Percentiles rank a stretch among this genome's conserved stretches.
phyloP scores from a whole-genome alignment of 495 filamentous ascomycete genomes.

The Aspergillus egyptiacus region DNA sequence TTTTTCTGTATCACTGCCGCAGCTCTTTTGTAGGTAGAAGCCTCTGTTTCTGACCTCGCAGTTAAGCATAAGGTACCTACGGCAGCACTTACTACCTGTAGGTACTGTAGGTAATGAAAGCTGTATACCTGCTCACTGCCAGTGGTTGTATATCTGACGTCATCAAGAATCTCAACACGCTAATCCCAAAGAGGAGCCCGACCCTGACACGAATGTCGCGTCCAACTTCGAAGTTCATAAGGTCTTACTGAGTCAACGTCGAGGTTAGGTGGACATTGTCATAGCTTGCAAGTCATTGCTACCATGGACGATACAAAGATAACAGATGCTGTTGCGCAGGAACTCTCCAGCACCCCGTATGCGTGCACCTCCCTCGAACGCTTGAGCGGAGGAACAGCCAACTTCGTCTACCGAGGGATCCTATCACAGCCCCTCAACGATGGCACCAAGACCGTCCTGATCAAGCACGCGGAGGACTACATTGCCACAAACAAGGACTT shows the following conservation, averaged over 20 bases:
- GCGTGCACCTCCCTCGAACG: slow-evolving; percentile 43
- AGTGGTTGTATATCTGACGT: neutral
- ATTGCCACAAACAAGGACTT: slow-evolving; percentile 43
- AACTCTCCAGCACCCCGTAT: slow-evolving; percentile 36
- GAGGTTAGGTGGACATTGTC: neutral
- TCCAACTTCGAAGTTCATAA: too few relatives aligned
- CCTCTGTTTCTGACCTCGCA: too few relatives aligned
- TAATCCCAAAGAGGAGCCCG: neutral
- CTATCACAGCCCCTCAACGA: slow-evolving; percentile 25
- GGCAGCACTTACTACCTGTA: too few relatives aligned
- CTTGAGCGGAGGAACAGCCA: slow-evolving; percentile 52
- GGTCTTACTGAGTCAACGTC: too few relatives aligned
- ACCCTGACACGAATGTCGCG: too few relatives aligned
- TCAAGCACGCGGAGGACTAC: slow-evolving; percentile 53
- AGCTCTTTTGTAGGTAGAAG: too few relatives aligned
- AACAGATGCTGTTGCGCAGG: neutral
- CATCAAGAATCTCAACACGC: neutral
- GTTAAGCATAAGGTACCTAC: too few relatives aligned
- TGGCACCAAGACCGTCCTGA: slow-evolving; percentile 34
- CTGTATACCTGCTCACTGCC: too few relatives aligned
- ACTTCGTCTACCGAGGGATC: slow-evolving; percentile 54
- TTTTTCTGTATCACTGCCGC: too few relatives aligned
- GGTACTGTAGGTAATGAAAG: too few relatives aligned
- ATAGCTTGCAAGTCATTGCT: too few relatives aligned
- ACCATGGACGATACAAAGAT: slow-evolving; percentile 1